A percentile compares a stretch with the other conserved stretches of the same genome.
These are phyloP conservation scores for Lentinula sp. DNA, from an alignment of 768 basidiomycete species.

Conservation along the genomic window DNA sequence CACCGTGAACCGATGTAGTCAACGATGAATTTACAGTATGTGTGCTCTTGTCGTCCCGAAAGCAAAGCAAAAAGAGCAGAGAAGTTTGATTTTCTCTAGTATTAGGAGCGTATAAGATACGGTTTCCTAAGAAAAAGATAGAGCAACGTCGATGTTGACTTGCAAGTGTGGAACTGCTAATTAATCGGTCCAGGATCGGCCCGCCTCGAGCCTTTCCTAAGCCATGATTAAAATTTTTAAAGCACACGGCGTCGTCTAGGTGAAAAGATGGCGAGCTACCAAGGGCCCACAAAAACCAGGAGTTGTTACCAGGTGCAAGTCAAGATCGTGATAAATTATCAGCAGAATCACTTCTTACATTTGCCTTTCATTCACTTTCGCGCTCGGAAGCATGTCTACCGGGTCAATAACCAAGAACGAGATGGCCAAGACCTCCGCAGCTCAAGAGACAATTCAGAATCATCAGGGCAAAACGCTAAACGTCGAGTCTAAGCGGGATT, in stretches of 20 bases:
- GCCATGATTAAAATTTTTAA: too few relatives aligned
- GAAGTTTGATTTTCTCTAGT: background rate
- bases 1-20: background rate
- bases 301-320: background rate
- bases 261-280: too few relatives aligned
- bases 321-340: too few relatives aligned
- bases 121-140: background rate
- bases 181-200: too few relatives aligned
- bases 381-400: background rate
- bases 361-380: background rate
- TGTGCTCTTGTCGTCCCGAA: background rate
- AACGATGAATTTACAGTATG: background rate
- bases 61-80: background rate
- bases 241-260: too few relatives aligned
- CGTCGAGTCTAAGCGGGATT: background rate
- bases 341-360: background rate
- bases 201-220: too few relatives aligned
- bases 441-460: background rate
- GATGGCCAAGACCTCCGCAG: background rate
- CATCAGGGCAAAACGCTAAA: background rate
- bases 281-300: background rate
- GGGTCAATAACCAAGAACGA: background rate
- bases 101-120: conserved; percentile 1
- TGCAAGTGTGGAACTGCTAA: too few relatives aligned
- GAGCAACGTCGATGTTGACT: background rate